Conservation (phyloP, 208 protist genomes). For the Angomonas deanei region DNA sequence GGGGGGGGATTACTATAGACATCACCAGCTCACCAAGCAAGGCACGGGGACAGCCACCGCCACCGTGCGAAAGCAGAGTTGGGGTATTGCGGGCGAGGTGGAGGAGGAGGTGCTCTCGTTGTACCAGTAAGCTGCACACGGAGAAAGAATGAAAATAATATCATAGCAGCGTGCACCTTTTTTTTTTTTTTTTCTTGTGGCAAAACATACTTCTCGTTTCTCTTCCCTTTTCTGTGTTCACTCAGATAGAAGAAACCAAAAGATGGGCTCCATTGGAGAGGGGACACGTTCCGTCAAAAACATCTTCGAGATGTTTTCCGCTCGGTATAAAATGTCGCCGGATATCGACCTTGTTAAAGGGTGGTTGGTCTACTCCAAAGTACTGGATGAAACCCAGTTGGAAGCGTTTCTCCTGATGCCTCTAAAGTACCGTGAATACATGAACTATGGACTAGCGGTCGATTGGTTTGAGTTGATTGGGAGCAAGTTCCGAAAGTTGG, state of each 20-base stretch:
- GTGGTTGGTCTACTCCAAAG: not conserved
- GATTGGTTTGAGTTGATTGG: not conserved
- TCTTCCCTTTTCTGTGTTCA: not conserved
- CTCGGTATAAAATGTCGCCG: not conserved
- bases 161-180: not conserved
- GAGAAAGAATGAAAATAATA: not conserved
- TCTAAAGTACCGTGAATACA: not conserved
- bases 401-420: not conserved
- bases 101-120: not conserved
- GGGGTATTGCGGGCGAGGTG: not conserved
- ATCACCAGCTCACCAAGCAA: no score
- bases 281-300: not conserved
- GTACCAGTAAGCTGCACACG: no score
- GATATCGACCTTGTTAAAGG: not conserved
- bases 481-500: not conserved
- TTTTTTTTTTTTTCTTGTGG: not conserved
- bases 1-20: not conserved
- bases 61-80: not conserved
- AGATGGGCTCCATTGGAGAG: not conserved
- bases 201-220: not conserved
- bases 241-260: not conserved
- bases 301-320: not conserved
- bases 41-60: no score
- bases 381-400: not conserved
- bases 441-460: not conserved